Base-by-base conservation (phyloP, 345 rosid species). In the Populus euphratica region DNA sequence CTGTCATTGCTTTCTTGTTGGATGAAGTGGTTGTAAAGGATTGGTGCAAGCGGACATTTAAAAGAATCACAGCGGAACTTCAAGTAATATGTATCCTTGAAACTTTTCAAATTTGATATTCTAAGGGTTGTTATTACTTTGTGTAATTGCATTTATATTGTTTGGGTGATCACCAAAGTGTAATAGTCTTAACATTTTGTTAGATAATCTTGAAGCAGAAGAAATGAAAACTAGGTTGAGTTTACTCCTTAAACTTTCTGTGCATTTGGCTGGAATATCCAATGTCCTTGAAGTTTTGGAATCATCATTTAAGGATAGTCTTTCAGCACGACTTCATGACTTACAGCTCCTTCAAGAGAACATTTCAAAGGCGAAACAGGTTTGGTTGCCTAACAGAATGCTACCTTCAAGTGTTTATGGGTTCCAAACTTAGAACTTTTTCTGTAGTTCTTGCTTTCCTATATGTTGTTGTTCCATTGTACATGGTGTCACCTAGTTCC, bases 11-110 rank as follows among this genome's bases (percentile, higher is more conserved):
- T 43, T 92, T 91, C 96, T 87, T 94, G 97, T 82, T 96, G 88
- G 99, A 96, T 89, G 99, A 96, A 89, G 98, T 90, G 79, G 98
- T 92, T 75, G 90, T 96, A 79, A 96, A 96, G 90, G 97, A 96
- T 78, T 96, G 98, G 99, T 94, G 96, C 88, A 94, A 91, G 87
- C 86, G 87, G 77, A 87, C 91, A 39, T 96, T 91, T 86, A 80
- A 77, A 78, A 89, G 82, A 79, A 87, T 91, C 52, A 50, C 82
- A 70, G 74, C 74, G 71, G 93, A 90, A 81, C 92, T 96, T 86
- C 87, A 81, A 76, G 76, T 70, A 70, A 94, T 94, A 65, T 94
- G 99, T 96, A 94, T 96, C 97, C 97, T 89, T 86, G 44, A 69
- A 64, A 23, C 41, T 74, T 68, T 52, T 83, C 41, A 27, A 31